Percentiles rank a stretch among this genome's conserved stretches.
These are phyloP conservation scores for Podila horticola DNA, from an alignment of 192 early-diverging fungal species.

Conservation along the genomic window DNA sequence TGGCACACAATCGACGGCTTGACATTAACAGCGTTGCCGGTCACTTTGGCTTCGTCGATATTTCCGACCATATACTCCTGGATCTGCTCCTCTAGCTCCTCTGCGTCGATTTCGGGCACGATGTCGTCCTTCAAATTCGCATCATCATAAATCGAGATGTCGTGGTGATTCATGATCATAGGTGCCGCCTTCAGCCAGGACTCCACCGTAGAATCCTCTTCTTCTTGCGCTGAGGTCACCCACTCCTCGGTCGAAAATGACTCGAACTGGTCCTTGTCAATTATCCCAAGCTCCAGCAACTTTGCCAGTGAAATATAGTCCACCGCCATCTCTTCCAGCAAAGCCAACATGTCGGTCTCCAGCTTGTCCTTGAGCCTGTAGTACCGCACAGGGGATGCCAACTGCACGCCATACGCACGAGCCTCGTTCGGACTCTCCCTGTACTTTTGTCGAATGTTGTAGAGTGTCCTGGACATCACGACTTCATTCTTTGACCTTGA, in stretches of 20 bases:
- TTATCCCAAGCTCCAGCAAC: conserved; percentile 29
- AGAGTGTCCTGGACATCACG: conserved; percentile 46
- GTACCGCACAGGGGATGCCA: conserved; percentile 7
- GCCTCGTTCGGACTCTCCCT: conserved; percentile 25
- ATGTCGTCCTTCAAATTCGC: conserved; percentile 37
- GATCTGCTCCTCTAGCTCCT: conserved; percentile 52
- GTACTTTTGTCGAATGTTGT: conserved; percentile 43
- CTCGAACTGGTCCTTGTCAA: conserved; percentile 48
- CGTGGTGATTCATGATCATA: conserved; percentile 36
- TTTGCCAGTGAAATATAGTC: conserved; percentile 55
- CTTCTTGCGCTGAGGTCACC: conserved; percentile 33
- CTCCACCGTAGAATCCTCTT: conserved; percentile 29
- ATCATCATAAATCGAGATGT: conserved; percentile 49
- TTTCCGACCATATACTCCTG: conserved; percentile 55
- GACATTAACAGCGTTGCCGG: conserved; percentile 15
- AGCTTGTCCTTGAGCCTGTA: conserved; percentile 47
- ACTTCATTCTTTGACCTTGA: conserved; percentile 56
- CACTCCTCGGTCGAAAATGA: conserved; percentile 54
- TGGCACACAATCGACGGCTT: conserved; percentile 40
- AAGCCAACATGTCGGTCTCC: conserved; percentile 25
- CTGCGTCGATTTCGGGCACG: conserved; percentile 61
- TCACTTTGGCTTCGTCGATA: conserved; percentile 22
- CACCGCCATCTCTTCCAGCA: conserved; percentile 54
- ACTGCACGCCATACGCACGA: not conserved
- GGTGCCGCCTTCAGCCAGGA: conserved; percentile 22